Conservation (phyloP, 495 filamentous ascomycete species). For the Trichoderma reesei region DNA sequence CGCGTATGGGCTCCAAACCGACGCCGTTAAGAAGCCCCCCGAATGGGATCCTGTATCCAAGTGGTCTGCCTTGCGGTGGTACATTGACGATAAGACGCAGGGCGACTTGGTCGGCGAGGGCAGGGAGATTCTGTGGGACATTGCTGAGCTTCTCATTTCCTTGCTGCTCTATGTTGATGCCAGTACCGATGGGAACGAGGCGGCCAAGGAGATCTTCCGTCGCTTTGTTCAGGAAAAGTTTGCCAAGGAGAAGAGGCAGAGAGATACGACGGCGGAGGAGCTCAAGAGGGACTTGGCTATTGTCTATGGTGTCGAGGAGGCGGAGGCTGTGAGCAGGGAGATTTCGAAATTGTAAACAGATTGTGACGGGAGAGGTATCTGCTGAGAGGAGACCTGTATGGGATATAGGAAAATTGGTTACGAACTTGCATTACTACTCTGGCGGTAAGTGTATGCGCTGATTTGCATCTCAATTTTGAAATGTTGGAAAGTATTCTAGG, state of each 20-base stretch:
- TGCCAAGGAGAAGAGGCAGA: neutral
- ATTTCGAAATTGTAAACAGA: conserved; percentile 1
- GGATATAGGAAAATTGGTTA: neutral
- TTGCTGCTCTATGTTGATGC: conserved; percentile 26
- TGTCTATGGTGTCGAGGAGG: conserved; percentile 13
- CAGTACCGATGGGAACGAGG: conserved; percentile 15
- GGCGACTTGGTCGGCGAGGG: conserved; percentile 25
- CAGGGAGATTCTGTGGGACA: conserved; percentile 20
- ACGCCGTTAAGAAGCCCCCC: neutral
- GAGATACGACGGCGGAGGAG: neutral
- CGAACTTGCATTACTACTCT: neutral
- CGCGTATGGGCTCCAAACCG: neutral
- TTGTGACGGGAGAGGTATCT: too few species aligned
- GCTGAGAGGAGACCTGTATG: too few species aligned
- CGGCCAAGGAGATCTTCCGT: conserved; percentile 21
- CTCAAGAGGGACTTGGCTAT: conserved; percentile 14
- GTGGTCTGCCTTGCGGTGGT: conserved; percentile 12
- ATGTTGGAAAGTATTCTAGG: neutral
- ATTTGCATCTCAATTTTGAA: neutral
- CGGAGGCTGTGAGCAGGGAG: neutral
- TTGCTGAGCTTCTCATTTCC: conserved; percentile 28
- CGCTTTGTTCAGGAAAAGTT: conserved; percentile 21
- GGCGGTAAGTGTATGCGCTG: neutral
- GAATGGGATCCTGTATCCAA: conserved; percentile 1
- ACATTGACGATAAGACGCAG: conserved; percentile 18